Conservation (phyloP, 305 asterid genomes). For the Solanum hybrid region DNA sequence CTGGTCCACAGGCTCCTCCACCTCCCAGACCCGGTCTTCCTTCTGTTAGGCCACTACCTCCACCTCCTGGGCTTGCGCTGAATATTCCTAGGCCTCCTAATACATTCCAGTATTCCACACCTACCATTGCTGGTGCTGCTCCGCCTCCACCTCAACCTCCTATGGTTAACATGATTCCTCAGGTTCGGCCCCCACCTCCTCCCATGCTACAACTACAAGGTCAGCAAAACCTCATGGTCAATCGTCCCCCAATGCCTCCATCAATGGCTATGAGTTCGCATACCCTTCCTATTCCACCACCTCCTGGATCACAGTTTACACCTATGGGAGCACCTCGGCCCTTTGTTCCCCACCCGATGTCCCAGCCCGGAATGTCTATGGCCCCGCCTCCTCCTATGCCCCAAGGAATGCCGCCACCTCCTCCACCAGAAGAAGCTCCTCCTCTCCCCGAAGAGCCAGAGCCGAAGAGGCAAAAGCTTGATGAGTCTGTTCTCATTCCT, state of each 20-base stretch:
- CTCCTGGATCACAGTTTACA: constrained; percentile 82
- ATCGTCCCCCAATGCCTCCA: constrained; percentile 62
- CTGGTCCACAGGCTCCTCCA: constrained; percentile 79
- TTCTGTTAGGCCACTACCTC: constrained; percentile 71
- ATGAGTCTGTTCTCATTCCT: constrained; percentile 68
- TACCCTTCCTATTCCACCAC: constrained; percentile 54
- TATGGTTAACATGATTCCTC: constrained; percentile 43
- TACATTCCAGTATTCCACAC: constrained; percentile 43
- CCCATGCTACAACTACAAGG: constrained; percentile 58
- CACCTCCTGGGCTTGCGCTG: constrained; percentile 72
- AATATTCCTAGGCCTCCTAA: constrained; percentile 71
- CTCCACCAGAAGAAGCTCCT: constrained; percentile 94
- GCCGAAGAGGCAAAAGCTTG: constrained; percentile 84
- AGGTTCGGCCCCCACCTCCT: constrained; percentile 64
- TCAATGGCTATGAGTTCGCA: constrained; percentile 30
- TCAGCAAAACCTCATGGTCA: constrained; percentile 49
- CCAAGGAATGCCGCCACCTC: constrained; percentile 82
- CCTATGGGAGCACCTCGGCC: constrained; percentile 59
- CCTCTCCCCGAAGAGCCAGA: constrained; percentile 95
- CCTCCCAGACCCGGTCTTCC: constrained; percentile 71
- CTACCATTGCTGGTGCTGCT: constrained; percentile 8
- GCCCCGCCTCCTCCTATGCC: constrained; percentile 78
- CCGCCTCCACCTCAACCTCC: constrained; percentile 71
- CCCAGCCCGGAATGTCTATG: constrained; percentile 72
- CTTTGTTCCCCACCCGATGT: constrained; percentile 36